Conservation (phyloP, 2,329 filamentous ascomycete species). For the Aspergillus versicolor region DNA sequence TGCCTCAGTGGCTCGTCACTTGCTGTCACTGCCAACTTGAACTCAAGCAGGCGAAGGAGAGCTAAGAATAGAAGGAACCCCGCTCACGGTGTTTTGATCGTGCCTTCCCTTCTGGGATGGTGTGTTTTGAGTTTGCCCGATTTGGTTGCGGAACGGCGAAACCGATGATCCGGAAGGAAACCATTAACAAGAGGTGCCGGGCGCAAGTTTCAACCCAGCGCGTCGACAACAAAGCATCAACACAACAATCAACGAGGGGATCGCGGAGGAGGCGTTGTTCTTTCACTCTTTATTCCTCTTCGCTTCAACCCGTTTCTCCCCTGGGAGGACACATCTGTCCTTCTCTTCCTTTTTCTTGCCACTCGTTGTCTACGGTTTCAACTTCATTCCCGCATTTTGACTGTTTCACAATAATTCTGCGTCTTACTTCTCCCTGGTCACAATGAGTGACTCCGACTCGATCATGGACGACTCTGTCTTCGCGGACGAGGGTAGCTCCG, state of each 20-base stretch:
- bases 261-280: constrained; percentile 4
- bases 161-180: constrained; percentile 24
- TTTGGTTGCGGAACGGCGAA: constrained; percentile 16
- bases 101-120: constrained; percentile 17
- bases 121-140: constrained; percentile 36
- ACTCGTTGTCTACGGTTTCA: constrained; percentile 4
- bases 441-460: constrained; percentile 37
- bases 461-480: constrained; percentile 61
- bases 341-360: neutral
- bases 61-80: constrained; percentile 15
- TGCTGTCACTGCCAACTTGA: neutral
- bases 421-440: constrained; percentile 12
- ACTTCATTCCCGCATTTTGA: neutral
- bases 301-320: neutral
- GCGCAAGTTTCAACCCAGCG: constrained; percentile 20
- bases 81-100: constrained; percentile 22
- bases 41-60: neutral
- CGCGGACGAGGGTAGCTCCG: constrained; percentile 56
- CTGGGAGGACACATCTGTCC: constrained; percentile 6
- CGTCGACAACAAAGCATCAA: constrained; percentile 26
- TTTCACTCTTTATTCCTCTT: constrained; percentile 1
- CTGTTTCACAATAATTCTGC: neutral
- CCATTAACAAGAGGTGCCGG: constrained; percentile 14
- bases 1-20: neutral
- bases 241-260: constrained; percentile 16